Conservation (phyloP, 352 stramenopile genomes). For the Pythium sukuiense region DNA sequence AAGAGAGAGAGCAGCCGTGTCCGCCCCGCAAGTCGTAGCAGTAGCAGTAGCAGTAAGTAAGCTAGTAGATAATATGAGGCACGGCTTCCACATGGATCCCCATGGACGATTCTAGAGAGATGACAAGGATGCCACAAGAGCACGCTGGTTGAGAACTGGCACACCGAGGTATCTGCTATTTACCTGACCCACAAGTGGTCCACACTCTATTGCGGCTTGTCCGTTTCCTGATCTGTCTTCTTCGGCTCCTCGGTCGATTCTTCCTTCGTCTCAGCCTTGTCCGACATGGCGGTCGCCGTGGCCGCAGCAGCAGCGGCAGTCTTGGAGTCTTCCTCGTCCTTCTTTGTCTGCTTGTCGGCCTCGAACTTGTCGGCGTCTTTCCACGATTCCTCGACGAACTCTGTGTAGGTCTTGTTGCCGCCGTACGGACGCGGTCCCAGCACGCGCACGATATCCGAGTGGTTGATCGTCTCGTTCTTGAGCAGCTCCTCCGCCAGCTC, state of each 20-base stretch:
- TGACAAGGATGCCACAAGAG: background rate
- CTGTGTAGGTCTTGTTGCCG: constrained; percentile 94
- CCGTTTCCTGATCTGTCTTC: constrained; percentile 7
- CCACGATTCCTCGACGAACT: constrained; percentile 93
- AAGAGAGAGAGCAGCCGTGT: constrained; percentile 2
- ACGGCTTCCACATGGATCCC: background rate
- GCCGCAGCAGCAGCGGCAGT: background rate
- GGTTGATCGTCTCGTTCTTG: constrained; percentile 99
- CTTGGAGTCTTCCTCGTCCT: constrained; percentile 33
- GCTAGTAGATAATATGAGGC: background rate
- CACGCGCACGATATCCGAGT: constrained; percentile 96
- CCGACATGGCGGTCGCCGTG: background rate
- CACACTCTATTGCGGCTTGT: constrained; percentile 24
- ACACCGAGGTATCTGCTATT: constrained; percentile 4
- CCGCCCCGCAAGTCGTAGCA: constrained; percentile 3
- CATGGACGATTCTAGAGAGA: background rate
- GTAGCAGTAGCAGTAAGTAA: constrained; percentile 14
- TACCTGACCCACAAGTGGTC: constrained; percentile 7
- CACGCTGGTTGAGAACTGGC: background rate
- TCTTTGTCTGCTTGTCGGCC: constrained; percentile 54
- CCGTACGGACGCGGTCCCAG: constrained; percentile 94
- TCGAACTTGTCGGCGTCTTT: constrained; percentile 83
- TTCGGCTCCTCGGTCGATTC: constrained; percentile 18
- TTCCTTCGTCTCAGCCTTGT: constrained; percentile 8
- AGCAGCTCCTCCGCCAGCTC: constrained; percentile 95